Percentiles rank a stretch among this genome's conserved stretches.
Evolutionary conservation across 371 early-diverging fungal genomes (phyloP).

Genomic region (Rhizopus stolonifer): DNA sequence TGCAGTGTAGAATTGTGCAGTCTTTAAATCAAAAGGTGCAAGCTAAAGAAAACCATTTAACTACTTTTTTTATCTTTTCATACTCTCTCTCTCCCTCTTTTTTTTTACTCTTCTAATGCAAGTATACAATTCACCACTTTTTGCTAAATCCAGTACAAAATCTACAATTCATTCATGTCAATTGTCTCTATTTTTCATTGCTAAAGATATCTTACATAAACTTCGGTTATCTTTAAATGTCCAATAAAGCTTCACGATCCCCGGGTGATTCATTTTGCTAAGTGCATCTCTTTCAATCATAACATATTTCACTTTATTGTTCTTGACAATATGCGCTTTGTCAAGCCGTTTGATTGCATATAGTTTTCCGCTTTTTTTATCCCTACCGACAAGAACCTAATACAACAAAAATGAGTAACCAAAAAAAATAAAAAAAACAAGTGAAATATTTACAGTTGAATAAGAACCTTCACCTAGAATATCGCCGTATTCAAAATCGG

Average conservation of each 20-base stretch:
- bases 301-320: conserved; percentile 94
- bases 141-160: conserved; percentile 87
- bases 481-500: conserved; percentile 84
- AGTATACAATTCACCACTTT: conserved; percentile 89
- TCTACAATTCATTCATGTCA: conserved; percentile 37
- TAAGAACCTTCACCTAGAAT: conserved; percentile 94
- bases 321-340: conserved; percentile 89
- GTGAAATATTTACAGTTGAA: conserved; percentile 71
- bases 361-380: conserved; percentile 60
- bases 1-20: conserved; percentile 80
- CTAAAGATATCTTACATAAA: conserved; percentile 61
- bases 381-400: conserved; percentile 72
- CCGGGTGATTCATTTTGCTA: conserved; percentile 82
- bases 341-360: conserved; percentile 95
- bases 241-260: conserved; percentile 88
- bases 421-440: conserved; percentile 4
- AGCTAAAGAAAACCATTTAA: conserved; percentile 33
- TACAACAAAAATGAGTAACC: neutral
- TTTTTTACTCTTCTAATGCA: conserved; percentile 62
- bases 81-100: too few relatives aligned
- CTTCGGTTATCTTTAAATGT: conserved; percentile 91
- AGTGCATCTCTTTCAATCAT: conserved; percentile 90
- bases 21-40: conserved; percentile 70
- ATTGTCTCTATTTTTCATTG: neutral
- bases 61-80: conserved; percentile 46